These are phyloP conservation scores for Entomortierella chlamydospora DNA, from an alignment of 192 early-diverging fungal species.

Conservation along the genomic window DNA sequence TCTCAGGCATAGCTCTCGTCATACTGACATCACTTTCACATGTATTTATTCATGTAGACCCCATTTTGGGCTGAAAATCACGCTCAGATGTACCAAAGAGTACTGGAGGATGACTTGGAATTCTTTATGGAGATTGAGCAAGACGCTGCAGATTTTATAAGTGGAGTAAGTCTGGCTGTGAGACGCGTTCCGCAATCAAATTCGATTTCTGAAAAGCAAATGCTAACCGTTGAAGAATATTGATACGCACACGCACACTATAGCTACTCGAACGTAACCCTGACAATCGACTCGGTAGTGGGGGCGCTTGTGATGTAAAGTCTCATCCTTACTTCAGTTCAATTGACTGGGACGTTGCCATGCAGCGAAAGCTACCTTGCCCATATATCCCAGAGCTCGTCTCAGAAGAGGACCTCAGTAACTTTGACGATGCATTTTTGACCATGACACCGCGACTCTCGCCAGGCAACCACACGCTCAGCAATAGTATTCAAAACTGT, in stretches of 20 bases:
- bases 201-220: background rate
- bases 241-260: no score
- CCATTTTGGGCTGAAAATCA: slow-evolving; percentile 73
- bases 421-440: slow-evolving; percentile 69
- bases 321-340: slow-evolving; percentile 77
- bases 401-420: slow-evolving; percentile 63
- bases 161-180: slow-evolving; percentile 45
- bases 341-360: slow-evolving; percentile 81
- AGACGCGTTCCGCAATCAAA: no score
- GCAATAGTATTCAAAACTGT: slow-evolving; percentile 50
- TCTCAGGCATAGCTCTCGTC: no score
- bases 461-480: slow-evolving; percentile 37
- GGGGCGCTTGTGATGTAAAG: slow-evolving; percentile 75
- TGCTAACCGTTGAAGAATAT: no score
- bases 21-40: background rate
- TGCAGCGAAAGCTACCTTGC: slow-evolving; percentile 66
- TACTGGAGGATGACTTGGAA: slow-evolving; percentile 63
- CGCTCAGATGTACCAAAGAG: slow-evolving; percentile 67
- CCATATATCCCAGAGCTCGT: slow-evolving; percentile 75
- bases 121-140: slow-evolving; percentile 61
- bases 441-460: slow-evolving; percentile 61
- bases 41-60: slow-evolving; percentile 44
- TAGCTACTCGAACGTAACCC: slow-evolving; percentile 70
- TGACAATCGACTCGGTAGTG: slow-evolving; percentile 68
- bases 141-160: slow-evolving; percentile 59